These are phyloP conservation scores for Dianthus caryophyllus DNA, from an alignment of 148 eudicot species.

Conservation along the genomic window DNA sequence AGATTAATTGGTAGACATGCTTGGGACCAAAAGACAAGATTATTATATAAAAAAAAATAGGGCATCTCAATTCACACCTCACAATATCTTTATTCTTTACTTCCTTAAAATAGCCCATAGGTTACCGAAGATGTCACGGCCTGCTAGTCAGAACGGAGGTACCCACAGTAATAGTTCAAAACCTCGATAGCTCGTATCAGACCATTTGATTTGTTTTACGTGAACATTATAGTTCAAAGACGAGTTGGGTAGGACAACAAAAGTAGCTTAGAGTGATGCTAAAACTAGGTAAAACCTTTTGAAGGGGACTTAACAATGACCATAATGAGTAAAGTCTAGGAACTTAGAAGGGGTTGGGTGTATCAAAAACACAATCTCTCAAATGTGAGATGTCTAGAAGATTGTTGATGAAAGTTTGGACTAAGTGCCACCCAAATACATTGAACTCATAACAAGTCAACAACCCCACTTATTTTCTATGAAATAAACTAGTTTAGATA, in stretches of 20 bases:
- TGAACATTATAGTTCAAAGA: too few species aligned
- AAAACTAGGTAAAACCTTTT: too few species aligned
- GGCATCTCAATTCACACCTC: constrained; percentile 24
- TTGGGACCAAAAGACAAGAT: constrained; percentile 17
- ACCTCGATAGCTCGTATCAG: too few species aligned
- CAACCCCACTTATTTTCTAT: constrained; percentile 8
- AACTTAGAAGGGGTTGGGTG: not conserved
- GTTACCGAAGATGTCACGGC: not conserved
- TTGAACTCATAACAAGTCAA: constrained; percentile 22
- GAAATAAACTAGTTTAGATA: constrained; percentile 11
- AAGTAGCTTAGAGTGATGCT: too few species aligned
- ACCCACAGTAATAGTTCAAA: too few species aligned
- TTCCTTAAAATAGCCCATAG: constrained; percentile 5
- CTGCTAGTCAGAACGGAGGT: too few species aligned
- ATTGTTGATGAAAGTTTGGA: constrained; percentile 5
- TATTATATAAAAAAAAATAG: constrained; percentile 13
- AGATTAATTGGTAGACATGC: constrained; percentile 21
- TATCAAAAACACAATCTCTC: constrained; percentile 8
- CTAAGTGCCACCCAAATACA: constrained; percentile 16
- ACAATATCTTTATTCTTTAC: constrained; percentile 18
- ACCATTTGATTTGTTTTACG: too few species aligned
- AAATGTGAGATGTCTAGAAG: constrained; percentile 6
- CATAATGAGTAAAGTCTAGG: not conserved
- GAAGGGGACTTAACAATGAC: not conserved
- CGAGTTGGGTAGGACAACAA: too few species aligned